Evolutionary conservation across 2,329 filamentous ascomycete genomes (phyloP).

Genomic region (Pestalotiopsis sp.): DNA sequence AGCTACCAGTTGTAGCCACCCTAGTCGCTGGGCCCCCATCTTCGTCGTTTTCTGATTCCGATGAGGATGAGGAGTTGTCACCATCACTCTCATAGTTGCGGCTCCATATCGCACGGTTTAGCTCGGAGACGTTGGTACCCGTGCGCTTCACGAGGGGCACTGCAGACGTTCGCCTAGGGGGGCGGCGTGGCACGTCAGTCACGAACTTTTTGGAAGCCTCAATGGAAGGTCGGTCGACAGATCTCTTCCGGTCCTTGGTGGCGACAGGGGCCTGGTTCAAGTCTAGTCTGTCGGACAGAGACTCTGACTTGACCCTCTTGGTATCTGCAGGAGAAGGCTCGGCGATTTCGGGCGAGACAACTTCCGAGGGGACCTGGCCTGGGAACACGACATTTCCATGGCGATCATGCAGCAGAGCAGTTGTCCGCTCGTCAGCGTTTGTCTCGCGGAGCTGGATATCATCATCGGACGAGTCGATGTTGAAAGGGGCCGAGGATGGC

Average conservation of each 20-base stretch:
- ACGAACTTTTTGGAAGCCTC: constrained; percentile 19
- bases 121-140: constrained; percentile 23
- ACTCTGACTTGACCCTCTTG: constrained; percentile 20
- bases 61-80: constrained; percentile 23
- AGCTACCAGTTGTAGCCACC: constrained; percentile 14
- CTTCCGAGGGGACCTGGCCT: constrained; percentile 25
- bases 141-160: constrained; percentile 23
- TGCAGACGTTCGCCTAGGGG: constrained; percentile 13
- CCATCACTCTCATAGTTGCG: constrained; percentile 14
- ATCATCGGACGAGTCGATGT: constrained; percentile 17
- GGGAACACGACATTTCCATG: constrained; percentile 27
- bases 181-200: constrained; percentile 22
- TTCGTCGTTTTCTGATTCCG: constrained; percentile 24
- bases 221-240: constrained; percentile 18
- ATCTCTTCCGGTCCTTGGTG: not conserved
- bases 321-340: constrained; percentile 11
- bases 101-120: constrained; percentile 18
- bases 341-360: constrained; percentile 22
- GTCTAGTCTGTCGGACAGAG: constrained; percentile 1
- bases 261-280: not conserved
- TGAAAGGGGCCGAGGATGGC: constrained; percentile 26
- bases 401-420: constrained; percentile 22
- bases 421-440: constrained; percentile 17
- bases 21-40: constrained; percentile 2
- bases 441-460: constrained; percentile 17